phyloP scores from a whole-genome alignment of 495 filamentous ascomycete genomes.

The Penicillium paxilli region DNA sequence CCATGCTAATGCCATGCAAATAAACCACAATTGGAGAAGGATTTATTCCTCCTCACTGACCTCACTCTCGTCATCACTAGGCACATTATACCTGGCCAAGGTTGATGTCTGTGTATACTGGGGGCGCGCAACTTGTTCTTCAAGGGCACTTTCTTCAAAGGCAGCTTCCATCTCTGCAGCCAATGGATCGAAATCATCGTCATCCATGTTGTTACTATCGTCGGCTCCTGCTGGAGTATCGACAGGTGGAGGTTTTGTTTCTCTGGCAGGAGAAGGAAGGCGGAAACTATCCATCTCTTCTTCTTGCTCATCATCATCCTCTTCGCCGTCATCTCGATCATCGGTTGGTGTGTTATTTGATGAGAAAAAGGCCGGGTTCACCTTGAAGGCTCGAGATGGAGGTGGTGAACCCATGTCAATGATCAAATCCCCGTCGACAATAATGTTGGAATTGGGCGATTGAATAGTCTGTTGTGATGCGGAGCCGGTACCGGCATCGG shows the following conservation, averaged over 20 bases:
- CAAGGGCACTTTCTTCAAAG: constrained; percentile 43
- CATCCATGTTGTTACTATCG: constrained; percentile 33
- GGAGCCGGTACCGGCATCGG: constrained; percentile 34
- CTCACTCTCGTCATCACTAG: constrained; percentile 51
- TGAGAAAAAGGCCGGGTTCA: constrained; percentile 45
- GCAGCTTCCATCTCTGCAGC: constrained; percentile 51
- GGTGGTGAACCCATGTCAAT: constrained; percentile 53
- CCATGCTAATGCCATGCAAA: constrained; percentile 19
- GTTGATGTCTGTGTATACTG: constrained; percentile 28
- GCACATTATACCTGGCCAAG: constrained; percentile 33
- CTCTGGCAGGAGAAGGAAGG: constrained; percentile 39
- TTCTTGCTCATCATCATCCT: constrained; percentile 37
- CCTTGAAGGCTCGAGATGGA: constrained; percentile 34
- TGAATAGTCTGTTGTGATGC: constrained; percentile 36
- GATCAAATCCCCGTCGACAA: constrained; percentile 49
- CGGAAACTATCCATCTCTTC: constrained; percentile 42
- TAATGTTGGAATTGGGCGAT: constrained; percentile 46
- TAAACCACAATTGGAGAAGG: constrained; percentile 2
- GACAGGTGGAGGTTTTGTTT: constrained; percentile 14
- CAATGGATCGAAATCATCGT: constrained; percentile 37
- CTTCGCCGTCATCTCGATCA: constrained; percentile 29
- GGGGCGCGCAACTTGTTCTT: constrained; percentile 38
- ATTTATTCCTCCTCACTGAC: constrained; percentile 50
- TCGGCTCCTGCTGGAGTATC: not conserved
- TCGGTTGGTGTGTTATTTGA: constrained; percentile 39